Percentiles rank a stretch among this genome's conserved stretches.
Conservation (phyloP, 2,329 filamentous ascomycete genomes). For the Bipolaris oryzae region DNA sequence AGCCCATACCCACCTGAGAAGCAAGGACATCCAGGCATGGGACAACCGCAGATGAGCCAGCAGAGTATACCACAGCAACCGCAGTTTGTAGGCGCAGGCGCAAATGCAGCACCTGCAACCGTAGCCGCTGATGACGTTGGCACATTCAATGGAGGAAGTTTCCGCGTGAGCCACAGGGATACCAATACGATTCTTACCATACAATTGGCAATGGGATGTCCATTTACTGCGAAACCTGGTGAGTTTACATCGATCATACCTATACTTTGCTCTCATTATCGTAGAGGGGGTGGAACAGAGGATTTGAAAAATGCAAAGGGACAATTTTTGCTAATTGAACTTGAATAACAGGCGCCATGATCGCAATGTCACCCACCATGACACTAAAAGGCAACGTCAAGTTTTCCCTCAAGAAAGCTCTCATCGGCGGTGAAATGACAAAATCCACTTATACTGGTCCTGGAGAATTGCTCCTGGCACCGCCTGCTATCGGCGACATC, state of each 20-base stretch:
- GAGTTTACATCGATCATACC: conserved; percentile 6
- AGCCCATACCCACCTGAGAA: conserved; percentile 24
- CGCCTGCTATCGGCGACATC: conserved; percentile 81
- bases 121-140: conserved; percentile 79
- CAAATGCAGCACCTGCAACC: conserved; percentile 30
- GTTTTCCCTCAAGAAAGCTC: conserved; percentile 89
- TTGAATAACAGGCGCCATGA: conserved; percentile 70
- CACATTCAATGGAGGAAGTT: conserved; percentile 96
- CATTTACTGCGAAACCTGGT: conserved; percentile 79
- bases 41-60: conserved; percentile 35
- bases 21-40: conserved; percentile 25
- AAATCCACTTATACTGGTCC: conserved; percentile 85
- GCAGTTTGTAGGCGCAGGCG: conserved; percentile 33
- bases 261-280: neutral
- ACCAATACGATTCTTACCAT: conserved; percentile 88
- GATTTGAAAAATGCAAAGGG: neutral
- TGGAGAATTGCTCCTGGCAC: conserved; percentile 85
- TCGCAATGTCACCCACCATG: conserved; percentile 90
- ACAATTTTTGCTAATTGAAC: neutral
- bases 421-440: conserved; percentile 79
- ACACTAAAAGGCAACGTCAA: conserved; percentile 82
- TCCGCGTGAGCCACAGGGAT: conserved; percentile 89
- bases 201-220: conserved; percentile 88
- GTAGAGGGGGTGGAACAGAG: too few species aligned
- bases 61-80: conserved; percentile 37